Evolutionary conservation across 441 rosid species (phyloP), one percentile per base, ranked within the genome.

Genomic region (Erodium moschatum): DNA sequence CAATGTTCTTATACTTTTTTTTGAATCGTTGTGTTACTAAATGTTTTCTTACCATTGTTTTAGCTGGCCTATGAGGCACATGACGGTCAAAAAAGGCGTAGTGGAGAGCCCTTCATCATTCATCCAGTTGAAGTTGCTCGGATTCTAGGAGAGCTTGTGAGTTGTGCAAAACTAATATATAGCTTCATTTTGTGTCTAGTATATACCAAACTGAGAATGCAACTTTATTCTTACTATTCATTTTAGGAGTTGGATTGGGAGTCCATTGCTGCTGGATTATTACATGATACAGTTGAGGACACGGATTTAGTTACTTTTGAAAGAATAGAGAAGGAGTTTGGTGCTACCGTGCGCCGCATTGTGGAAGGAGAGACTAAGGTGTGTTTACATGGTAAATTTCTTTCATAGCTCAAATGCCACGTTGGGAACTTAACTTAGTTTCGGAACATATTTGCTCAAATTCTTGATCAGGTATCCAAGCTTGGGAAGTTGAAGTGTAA

Each of bases 361-460:
- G 97, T 93, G 44, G 98, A 93, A 84, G 98, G 98, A 76, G 98
- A 93, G 83, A 93, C 98, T 66, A 93, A 93, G 97, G 98, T 89
- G 79, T 75, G 72, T 29, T 73, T 74, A 67, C 64, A 54, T 16
- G 18, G 44, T 70, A 10, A 40, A 64, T 19, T 67, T 44, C 67
- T 11, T 74, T 46, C 64, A 65, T 18, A 15, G 33, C 35, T 60
- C 15, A 40, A 64, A 58, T 65, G 54, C 68, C 44, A 46, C 46
- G 69, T 56, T 50, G 35, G 38, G 35, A 52, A 69, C 11, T 62
- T 20, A 7, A 8, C 31, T 9, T 15, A 16, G 9, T 40, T 54
- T 54, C 15, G 61, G 3, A 4, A 8, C 20, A 16, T 9, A 54
- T 54, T 6, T 54, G 7, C 20, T 54, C 61, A n/a, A 54, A 54